Conservation (phyloP, 1,284 basidiomycete genomes). For the Chalciporus sp. region DNA sequence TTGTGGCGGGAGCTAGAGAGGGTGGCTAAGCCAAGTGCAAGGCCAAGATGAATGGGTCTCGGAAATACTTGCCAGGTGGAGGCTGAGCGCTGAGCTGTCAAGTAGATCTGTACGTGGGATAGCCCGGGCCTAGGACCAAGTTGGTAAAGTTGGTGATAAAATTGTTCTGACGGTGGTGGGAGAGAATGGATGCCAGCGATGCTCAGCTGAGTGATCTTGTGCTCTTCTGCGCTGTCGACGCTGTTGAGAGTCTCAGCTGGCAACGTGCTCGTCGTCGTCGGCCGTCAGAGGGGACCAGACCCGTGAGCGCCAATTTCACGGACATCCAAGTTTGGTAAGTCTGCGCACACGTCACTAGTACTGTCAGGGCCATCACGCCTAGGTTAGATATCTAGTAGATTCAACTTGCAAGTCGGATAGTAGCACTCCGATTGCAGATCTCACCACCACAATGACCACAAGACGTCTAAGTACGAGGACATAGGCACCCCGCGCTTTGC, state of each 20-base stretch:
- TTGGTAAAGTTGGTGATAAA: not conserved
- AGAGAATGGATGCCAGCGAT: not conserved
- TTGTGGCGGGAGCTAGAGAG: slow-evolving; percentile 22
- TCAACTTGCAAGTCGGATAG: too few relatives aligned
- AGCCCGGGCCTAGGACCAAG: too few relatives aligned
- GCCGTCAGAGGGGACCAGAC: not conserved
- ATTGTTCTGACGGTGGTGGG: not conserved
- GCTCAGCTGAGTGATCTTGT: not conserved
- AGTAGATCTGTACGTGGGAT: not conserved
- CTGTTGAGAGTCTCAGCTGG: slow-evolving; percentile 4
- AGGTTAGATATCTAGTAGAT: not conserved
- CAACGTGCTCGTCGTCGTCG: slow-evolving; percentile 19
- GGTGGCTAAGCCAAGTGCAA: slow-evolving; percentile 1
- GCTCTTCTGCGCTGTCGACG: slow-evolving; percentile 2
- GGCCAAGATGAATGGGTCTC: not conserved
- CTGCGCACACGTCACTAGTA: too few relatives aligned
- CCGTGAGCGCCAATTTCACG: slow-evolving; percentile 9
- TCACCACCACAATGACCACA: slow-evolving; percentile 29
- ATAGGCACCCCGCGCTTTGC: not conserved
- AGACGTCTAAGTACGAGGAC: slow-evolving; percentile 26
- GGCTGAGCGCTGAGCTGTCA: slow-evolving; percentile 5
- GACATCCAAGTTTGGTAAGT: slow-evolving; percentile 2
- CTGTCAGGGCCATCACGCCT: too few relatives aligned
- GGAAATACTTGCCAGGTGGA: not conserved
- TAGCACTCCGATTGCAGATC: too few relatives aligned